Base-by-base conservation (phyloP, 768 basidiomycete genomes). In the Rhodotorula taiwanensis region DNA sequence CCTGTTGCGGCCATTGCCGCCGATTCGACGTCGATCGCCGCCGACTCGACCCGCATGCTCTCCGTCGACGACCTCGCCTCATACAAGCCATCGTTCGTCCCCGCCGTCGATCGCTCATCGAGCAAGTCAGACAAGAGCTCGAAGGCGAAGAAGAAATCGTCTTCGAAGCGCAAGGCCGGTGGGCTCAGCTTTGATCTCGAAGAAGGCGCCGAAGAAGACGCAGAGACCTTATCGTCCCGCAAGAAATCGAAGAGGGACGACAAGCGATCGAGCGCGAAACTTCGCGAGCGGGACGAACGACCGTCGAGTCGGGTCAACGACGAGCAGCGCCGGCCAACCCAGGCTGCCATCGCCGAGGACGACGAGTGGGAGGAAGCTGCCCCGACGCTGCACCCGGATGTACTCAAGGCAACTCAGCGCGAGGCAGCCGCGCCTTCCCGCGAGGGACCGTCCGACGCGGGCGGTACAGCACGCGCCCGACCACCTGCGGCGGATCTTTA, bases 31-130 rank as follows among this genome's bases (percentile, higher is more conserved):
- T 27, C 56, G 48, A 30, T 72, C 55, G 25, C 68, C 43, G 27
- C 58, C 42, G 58, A 49, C 30, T 47, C 52, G 1, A 36, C 58
- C 31, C 31, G 58, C 15, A 47, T 30, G 23, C 51, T 52, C 55
- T 74, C 54, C 53, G 56, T 67, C 53, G 58, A 39, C 62, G 31
- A 56, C 50, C 67, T 84, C 31, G 76, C 80, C n/a, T 84, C 85
- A 0, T 97, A 94, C 80, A 88, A 86, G 71, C 93, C 93, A 2
- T 88, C 85, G 0, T 98, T 97, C 74, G 83, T 89, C 13, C 84
- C 85, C 10, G 42, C 67, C 30, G 31, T 68, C 10, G 36, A 39
- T 16, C 9, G 16, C n/a, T 63, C 76, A 47, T 41, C 71, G 50
- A 65, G 67, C 42, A 75, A 75, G 57, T n/a, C 30, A 25, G 33